Base-by-base conservation (phyloP, 176 grass and related monocot genomes). In the Dendrocalamus sinicus region DNA sequence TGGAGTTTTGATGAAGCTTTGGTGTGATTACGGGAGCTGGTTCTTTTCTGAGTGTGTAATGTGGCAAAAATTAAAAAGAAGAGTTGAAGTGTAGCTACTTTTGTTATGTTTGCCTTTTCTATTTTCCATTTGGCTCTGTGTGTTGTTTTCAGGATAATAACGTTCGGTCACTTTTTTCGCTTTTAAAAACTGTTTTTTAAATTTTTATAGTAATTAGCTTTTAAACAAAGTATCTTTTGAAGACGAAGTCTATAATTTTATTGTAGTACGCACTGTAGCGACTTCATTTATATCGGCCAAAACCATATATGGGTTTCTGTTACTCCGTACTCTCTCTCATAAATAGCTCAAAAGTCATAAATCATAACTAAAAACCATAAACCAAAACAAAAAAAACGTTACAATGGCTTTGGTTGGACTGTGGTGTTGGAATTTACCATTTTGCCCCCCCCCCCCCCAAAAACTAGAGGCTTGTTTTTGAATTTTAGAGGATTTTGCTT, bases 351-450 rank as follows among this genome's bases (percentile, higher is more conserved):
- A 32, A 32, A 32, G 32, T 32, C 0, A 32, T 32, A 32, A 32
- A 3, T 32, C 32, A 0, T 0, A 32, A 0, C 0, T 3, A 32
- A 32, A 32, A 32, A 0, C 32, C 0, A 32, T 32, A 32, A 32
- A 32, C 32, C 3, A 32, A 32, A 32, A 0, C 32, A 32, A 32
- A 32, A 32, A 32, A 30, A 1, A 30, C 3, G 32, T 32, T 32
- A 43, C 89, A 78, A 83, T 60, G 40, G 67, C 74, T 74, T 90
- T 83, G 41, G 65, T 58, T n/a, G 57, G 79, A 41, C 67, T 59
- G 73, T 57, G 50, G 17, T 3, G 15, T n/a, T 8, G 14, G 45
- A 12, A 6, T 70, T 69, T 72, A 83, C 79, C 45, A 20, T 59
- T 78, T 46, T 83, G 74, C n/a, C n/a, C n/a, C n/a, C n/a, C n/a